phyloP scores from a whole-genome alignment of 768 basidiomycete species.

The Rhodosporidiobolus odoratus region DNA sequence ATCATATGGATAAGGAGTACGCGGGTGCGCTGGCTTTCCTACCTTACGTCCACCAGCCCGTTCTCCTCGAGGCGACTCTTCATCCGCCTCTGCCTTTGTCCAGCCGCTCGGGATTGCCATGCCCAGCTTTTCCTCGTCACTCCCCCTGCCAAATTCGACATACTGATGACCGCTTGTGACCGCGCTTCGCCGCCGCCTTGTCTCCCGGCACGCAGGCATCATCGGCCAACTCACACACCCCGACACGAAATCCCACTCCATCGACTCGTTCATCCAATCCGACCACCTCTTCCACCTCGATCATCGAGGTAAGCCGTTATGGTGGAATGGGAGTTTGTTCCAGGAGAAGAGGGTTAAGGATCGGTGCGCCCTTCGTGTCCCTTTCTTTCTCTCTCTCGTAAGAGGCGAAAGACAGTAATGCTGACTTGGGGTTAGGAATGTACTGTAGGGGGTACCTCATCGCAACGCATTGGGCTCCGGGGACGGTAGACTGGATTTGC shows the following conservation, averaged over 20 bases:
- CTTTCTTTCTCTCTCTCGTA: not conserved
- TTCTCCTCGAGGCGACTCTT: too few species aligned
- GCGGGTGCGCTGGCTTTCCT: not conserved
- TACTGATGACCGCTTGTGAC: too few species aligned
- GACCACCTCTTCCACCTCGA: constrained; percentile 36
- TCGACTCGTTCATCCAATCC: constrained; percentile 33
- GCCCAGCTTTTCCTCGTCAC: not conserved
- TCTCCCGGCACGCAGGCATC: constrained; percentile 5
- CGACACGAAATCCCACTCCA: constrained; percentile 29
- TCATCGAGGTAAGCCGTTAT: constrained; percentile 8
- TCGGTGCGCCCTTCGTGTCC: constrained; percentile 4
- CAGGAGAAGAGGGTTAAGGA: constrained; percentile 33
- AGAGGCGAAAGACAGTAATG: not conserved
- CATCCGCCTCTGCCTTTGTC: too few species aligned
- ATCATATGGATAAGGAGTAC: constrained; percentile 27
- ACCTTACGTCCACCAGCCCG: not conserved
- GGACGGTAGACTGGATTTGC: constrained; percentile 29
- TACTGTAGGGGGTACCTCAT: constrained; percentile 23
- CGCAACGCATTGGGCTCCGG: constrained; percentile 34
- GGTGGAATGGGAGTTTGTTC: constrained; percentile 32
- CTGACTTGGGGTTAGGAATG: not conserved
- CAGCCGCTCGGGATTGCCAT: too few species aligned
- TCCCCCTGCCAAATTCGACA: too few species aligned
- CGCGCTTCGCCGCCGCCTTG: not conserved
- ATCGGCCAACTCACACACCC: constrained; percentile 38